Percentiles rank a stretch among this genome's conserved stretches.
These are phyloP conservation scores for Allium sativum DNA, from an alignment of 106 monocot species.

Conservation along the genomic window DNA sequence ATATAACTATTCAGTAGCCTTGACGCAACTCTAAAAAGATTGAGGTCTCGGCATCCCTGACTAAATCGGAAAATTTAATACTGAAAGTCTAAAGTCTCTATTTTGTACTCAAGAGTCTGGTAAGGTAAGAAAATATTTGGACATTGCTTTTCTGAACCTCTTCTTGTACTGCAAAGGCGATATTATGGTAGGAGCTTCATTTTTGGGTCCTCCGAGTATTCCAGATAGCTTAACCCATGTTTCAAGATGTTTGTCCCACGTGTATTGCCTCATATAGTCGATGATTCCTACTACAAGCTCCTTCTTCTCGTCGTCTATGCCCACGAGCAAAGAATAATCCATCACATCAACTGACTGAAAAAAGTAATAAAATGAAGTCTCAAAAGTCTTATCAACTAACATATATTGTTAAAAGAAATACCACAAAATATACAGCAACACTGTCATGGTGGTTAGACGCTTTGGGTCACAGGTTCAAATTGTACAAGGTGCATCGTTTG, in stretches of 20 bases:
- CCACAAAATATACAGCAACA: background rate
- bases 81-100: no score
- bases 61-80: no score
- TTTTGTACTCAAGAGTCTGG: slow-evolving; percentile 25
- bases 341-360: slow-evolving; percentile 76
- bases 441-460: background rate
- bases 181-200: slow-evolving; percentile 65
- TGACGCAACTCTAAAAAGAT: no score
- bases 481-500: background rate
- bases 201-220: slow-evolving; percentile 74
- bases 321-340: slow-evolving; percentile 91
- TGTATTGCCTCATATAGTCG: slow-evolving; percentile 84
- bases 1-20: no score
- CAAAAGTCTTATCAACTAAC: background rate
- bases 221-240: slow-evolving; percentile 90
- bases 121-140: slow-evolving; percentile 67
- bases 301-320: slow-evolving; percentile 58
- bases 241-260: slow-evolving; percentile 93
- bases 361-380: background rate
- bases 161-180: slow-evolving; percentile 84
- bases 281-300: slow-evolving; percentile 90
- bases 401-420: background rate
- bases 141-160: slow-evolving; percentile 94
- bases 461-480: background rate
- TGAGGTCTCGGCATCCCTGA: no score